Evolutionary conservation across 192 early-diverging fungal species (phyloP), one percentile per base, ranked within the genome.

Genomic region (Chytriomyces sp.): DNA sequence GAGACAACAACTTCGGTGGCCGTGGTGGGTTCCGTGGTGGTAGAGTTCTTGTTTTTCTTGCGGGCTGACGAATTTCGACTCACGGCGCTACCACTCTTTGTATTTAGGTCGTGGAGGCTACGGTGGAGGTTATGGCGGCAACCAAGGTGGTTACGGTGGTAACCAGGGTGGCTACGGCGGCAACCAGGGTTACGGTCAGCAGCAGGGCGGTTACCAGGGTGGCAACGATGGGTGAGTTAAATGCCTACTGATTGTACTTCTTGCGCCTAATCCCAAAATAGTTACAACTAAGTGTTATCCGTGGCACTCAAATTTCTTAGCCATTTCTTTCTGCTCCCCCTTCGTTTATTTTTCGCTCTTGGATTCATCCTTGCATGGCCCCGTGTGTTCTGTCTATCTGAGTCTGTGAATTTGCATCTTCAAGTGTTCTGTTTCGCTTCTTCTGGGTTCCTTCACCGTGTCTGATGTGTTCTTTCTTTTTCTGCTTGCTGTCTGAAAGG

Each of bases 1-100:
- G 66, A 25, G 67, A 69, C 32, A 55, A 69, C 59, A 64, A 64
- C 55, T 70, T 71, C 22, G 57, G 78, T 52, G 61, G 73, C 74
- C 71, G 79, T 64, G 77, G 64, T 25, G 78, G 74, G 17, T 68
- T 26, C 44, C 71, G 76, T 52, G 75, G 70, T 38, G 14, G 44
- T 49, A 49, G 22, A 44, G 8, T 44, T n/a, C 25, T 25, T 39
- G 64, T 14, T 0, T 0, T 65, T 65, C 49, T 19, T 3, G n/a
- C n/a, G n/a, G n/a, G n/a, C n/a, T n/a, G n/a, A n/a, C n/a, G n/a
- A n/a, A n/a, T n/a, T n/a, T n/a, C n/a, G n/a, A n/a, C n/a, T n/a
- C n/a, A n/a, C n/a, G n/a, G n/a, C n/a, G n/a, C n/a, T n/a, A n/a
- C n/a, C n/a, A n/a, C n/a, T n/a, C n/a, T n/a, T 17, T 39, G 7